Base-by-base conservation (phyloP, 208 protist genomes). In the Trypanosoma theileri region DNA sequence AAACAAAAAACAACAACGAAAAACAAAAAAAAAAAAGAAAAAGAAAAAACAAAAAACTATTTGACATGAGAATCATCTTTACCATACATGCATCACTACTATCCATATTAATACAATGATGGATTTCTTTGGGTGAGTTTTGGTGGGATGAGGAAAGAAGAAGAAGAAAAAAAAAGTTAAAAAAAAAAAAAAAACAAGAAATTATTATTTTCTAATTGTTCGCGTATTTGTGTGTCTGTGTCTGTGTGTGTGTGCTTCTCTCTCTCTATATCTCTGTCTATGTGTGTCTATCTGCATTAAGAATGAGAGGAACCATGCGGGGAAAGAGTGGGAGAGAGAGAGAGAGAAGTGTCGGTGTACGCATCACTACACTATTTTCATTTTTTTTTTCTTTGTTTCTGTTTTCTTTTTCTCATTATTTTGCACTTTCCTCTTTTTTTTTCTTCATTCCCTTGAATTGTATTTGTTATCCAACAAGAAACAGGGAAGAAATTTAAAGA, bases 1-100 rank as follows among this genome's bases (percentile, higher is more conserved):
- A 16, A 66, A 63, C 61, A 22, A 60, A 55, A 22, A 7, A 66
- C 0, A 56, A 59, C 3, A 59, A 26, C 4, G 41, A 42, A 66
- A 22, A 4, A 60, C 46, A 22, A 60, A 55, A 22, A 7, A 66
- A 13, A 56, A 59, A 19, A 59, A 26, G 14, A 19, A 42, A 66
- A 22, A 4, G 50, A 26, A 31, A 31, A 51, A 13, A 21, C 58
- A 48, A 48, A 48, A 48, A 48, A 48, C 16, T 12, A 48, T n/a
- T 14, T 48, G 44, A 48, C 10, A 48, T 16, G 8, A 21, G 26
- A 44, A 40, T 51, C 52, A 48, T 45, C 41, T 59, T 59, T 44
- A 48, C 44, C 26, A 46, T 46, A 46, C 59, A 63, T 51, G 19
- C 59, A 24, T 40, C 41, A 53, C 28, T 35, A 35, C 28, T 35